Base-by-base conservation (phyloP, 345 rosid species). In the Rubroshorea leprosula region DNA sequence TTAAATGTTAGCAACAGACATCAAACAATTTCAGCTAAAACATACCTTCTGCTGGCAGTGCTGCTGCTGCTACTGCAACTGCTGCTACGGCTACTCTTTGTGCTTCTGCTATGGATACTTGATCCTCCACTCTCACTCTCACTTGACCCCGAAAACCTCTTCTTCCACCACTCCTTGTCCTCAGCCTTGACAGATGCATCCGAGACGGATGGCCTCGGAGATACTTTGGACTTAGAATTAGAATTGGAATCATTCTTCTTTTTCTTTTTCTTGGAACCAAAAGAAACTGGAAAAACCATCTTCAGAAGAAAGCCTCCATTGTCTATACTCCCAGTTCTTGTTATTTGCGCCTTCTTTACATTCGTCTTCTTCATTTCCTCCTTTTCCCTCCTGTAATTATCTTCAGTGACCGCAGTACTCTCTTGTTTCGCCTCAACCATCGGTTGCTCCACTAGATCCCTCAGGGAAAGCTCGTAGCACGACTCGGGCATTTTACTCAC, bases 401-500 rank as follows among this genome's bases (percentile, higher is more conserved):
- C n/a, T n/a, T 23, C 21, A 64, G 23, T 66, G 55, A 17, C 71
- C 50, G 29, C 48, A 8, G 47, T 48, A 3, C 43, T 65, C 52
- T 68, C 76, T 29, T 70, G 70, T 31, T 68, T 72, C 0, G 54
- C 58, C 16, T 51, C 76, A 5, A n/a, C 53, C 51, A 43, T 22
- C 21, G 57, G 73, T 19, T 57, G 68, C 57, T 91, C 95, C 11
- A 91, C 95, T 19, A 91, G 72, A 80, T 88, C 98, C 57, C 58
- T 91, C 68, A 88, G 65, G 13, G 98, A 75, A 41, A 91, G 83
- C 73, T 91, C 98, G 68, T 87, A 87, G 64, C 85, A 85, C 14
- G 95, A 78, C 71, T 91, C 98, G 0, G 95, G 90, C 96, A 91
- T 91, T 57, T 59, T 73, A 62, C 81, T 83, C 10, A 88, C 94